Evolutionary conservation across 768 basidiomycete genomes (phyloP), one percentile per base, ranked within the genome.

Genomic region (Auricularia sp.): DNA sequence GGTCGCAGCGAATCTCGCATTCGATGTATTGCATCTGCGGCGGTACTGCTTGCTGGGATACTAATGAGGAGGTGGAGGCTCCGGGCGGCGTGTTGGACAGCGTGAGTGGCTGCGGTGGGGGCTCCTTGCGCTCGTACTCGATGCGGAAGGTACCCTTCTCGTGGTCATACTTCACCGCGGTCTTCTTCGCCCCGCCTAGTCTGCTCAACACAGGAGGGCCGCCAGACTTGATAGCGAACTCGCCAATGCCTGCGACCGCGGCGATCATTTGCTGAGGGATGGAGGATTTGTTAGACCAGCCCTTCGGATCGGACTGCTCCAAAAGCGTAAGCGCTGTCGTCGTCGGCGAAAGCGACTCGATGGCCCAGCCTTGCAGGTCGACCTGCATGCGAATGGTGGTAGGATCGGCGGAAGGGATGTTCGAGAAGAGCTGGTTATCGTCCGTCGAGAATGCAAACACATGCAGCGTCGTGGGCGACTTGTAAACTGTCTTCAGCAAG

Each of bases 321-420:
- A 99, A 82, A 1, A 99, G 78, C 0, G 94, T 97, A 66, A 99
- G 85, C 11, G 91, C 84, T 0, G 95, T 97, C 1, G 97, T 98
- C 2, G 86, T 98, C 0, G 96, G 97, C 0, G 95, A 98, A 8
- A 99, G 79, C 0, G 90, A 84, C 74, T 98, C 96, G 69, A 99
- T 93, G 0, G 96, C 91, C 91, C 95, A 98, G 59, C 96, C 97
- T 76, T 93, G 94, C n/a, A 99, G 79, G 72, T 97, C 94, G n/a
- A 96, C 87, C 73, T 98, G 95, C 0, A 91, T 92, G 6, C 95
- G 88, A 66, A 97, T 96, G 61, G 89, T 82, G 68, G 83, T 88
- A 0, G 89, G 86, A 61, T 90, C 91, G 1, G 76, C 78, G 11
- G 78, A 78, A 58, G 82, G 91, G 67, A 84, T 82, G 66, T 79